These are phyloP conservation scores for Pochonia chlamydosporia DNA, from an alignment of 2,329 filamentous ascomycete species.

Conservation along the genomic window DNA sequence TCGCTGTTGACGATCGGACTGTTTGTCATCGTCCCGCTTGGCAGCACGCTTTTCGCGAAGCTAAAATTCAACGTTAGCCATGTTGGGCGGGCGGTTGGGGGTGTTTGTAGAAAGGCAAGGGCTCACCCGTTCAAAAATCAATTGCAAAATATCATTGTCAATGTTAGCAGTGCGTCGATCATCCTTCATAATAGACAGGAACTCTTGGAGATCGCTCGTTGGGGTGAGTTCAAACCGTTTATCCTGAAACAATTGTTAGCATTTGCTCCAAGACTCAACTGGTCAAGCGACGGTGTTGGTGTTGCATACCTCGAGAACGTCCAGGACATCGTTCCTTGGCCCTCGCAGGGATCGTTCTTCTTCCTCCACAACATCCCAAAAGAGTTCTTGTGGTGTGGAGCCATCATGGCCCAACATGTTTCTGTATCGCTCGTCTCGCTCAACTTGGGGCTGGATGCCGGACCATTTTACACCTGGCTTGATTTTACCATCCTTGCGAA, in stretches of 20 bases:
- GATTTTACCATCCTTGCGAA: constrained; percentile 72
- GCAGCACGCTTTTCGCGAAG: constrained; percentile 81
- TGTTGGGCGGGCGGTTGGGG: constrained; percentile 2
- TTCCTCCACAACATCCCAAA: constrained; percentile 93
- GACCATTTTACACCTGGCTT: constrained; percentile 89
- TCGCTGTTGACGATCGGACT: constrained; percentile 79
- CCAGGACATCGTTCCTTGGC: constrained; percentile 75
- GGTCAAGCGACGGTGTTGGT: not conserved
- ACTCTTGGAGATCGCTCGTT: constrained; percentile 84
- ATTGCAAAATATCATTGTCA: constrained; percentile 68
- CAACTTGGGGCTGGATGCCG: constrained; percentile 67
- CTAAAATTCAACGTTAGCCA: constrained; percentile 30
- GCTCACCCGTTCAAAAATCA: constrained; percentile 76
- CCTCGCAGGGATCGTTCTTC: constrained; percentile 82
- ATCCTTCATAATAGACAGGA: constrained; percentile 72
- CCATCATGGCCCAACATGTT: constrained; percentile 79
- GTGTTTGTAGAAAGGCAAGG: not conserved
- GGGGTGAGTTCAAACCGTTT: constrained; percentile 85
- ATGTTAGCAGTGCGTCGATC: constrained; percentile 86
- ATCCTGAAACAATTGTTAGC: constrained; percentile 49
- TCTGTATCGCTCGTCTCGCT: constrained; percentile 75
- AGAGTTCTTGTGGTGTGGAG: constrained; percentile 82
- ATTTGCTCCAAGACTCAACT: not conserved
- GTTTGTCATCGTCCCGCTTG: constrained; percentile 78
- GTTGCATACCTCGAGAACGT: constrained; percentile 74